These are phyloP conservation scores for Aotearoamyces nothofagi DNA, from an alignment of 2,329 filamentous ascomycete genomes.

Conservation along the genomic window DNA sequence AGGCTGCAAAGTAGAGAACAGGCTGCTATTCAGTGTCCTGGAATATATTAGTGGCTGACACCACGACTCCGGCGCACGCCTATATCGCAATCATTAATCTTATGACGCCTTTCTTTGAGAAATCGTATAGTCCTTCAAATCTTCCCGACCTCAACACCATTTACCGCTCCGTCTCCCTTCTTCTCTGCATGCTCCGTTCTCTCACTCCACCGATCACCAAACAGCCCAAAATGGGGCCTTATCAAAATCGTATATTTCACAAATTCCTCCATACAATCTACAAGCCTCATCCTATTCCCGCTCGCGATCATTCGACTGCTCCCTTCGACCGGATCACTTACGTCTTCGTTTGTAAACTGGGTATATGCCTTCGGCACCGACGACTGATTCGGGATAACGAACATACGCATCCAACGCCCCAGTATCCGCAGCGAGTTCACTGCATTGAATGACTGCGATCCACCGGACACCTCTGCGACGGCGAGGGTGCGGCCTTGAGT, in stretches of 20 bases:
- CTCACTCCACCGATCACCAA: constrained; percentile 49
- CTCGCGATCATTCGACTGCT: constrained; percentile 37
- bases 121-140: too few relatives aligned
- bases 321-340: too few relatives aligned
- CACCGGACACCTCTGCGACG: constrained; percentile 46
- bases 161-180: constrained; percentile 3
- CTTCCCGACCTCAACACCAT: neutral
- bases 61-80: too few relatives aligned
- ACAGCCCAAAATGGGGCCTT: constrained; percentile 42
- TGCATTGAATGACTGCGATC: constrained; percentile 52
- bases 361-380: constrained; percentile 48
- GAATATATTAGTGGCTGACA: too few relatives aligned
- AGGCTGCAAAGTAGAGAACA: too few relatives aligned
- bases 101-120: too few relatives aligned
- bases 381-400: constrained; percentile 49
- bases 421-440: constrained; percentile 50
- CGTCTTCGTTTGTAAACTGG: constrained; percentile 36
- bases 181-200: constrained; percentile 25
- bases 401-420: constrained; percentile 58
- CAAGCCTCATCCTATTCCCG: constrained; percentile 40
- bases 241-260: constrained; percentile 54
- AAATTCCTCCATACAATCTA: constrained; percentile 57
- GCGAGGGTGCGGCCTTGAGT: constrained; percentile 50
- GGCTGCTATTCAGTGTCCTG: too few relatives aligned
- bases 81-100: too few relatives aligned